Base-by-base conservation (phyloP, 176 grass and related monocot genomes). In the Oryza brachyantha region DNA sequence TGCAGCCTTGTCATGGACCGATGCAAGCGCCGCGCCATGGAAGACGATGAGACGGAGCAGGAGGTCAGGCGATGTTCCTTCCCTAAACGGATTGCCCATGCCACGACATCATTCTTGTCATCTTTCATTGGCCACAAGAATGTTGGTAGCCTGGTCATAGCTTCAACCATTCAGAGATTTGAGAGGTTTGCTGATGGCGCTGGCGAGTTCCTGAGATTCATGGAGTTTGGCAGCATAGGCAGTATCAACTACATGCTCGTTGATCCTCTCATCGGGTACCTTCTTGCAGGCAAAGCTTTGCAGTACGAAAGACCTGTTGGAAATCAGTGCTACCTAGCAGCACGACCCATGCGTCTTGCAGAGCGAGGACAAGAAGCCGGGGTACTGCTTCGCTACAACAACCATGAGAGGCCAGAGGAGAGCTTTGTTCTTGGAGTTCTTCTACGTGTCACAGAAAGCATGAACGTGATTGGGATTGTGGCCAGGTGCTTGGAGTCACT, bases 141-240 rank as follows among this genome's bases (percentile, higher is more conserved):
- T n/a, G 48, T 52, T 52, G 48, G n/a, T n/a, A n/a, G 19, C 7
- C 48, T 21, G 2, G 8, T 36, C 2, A 36, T 6, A 36, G 5
- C 48, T 8, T 21, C 19, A 8, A 52, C 19, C 48, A 52, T 52
- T 52, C 48, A 52, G 19, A 58, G 34, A 4, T 79, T 79, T 42
- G 77, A 80, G 24, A 68, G 46, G 65, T 69, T 70, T 4, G 66
- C 66, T 5, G 25, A 70, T 32, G 25, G 78, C 24, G 78, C 66
- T 10, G 21, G 52, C 0, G 78, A 80, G 37, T 70, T 80, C 29
- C 28, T 80, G 2, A 78, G 76, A 37, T 54, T 77, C 40, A 19
- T 52, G 48, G 48, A 52, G 7, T 52, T 52, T 19, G 19, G 17
- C 19, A 52, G 19, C 48, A 52, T 52, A 52, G 17, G 48, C 17